phyloP scores from a whole-genome alignment of 2,329 filamentous ascomycete species.

The Calonectria hawksworthii region DNA sequence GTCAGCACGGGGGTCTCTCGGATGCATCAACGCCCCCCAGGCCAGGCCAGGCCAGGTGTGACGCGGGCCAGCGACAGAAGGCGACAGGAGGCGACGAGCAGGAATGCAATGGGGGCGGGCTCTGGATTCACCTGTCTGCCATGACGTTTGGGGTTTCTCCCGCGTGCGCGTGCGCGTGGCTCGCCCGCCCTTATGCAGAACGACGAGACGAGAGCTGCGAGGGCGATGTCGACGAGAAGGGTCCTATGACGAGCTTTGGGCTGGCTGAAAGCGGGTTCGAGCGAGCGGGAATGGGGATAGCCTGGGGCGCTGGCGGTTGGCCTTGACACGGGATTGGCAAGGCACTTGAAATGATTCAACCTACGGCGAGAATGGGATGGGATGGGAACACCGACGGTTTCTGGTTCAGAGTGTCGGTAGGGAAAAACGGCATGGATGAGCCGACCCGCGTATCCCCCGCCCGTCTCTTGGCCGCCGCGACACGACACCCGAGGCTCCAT shows the following conservation, averaged over 20 bases:
- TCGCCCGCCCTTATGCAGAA: conserved; percentile 17
- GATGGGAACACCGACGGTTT: conserved; percentile 16
- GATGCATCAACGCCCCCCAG: conserved; percentile 8
- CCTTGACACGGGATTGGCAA: conserved; percentile 13
- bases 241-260: background rate
- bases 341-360: conserved; percentile 9
- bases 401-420: conserved; percentile 8
- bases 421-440: conserved; percentile 19
- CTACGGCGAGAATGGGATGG: conserved; percentile 13
- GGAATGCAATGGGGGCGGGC: conserved; percentile 3
- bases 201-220: background rate
- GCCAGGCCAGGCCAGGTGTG: background rate
- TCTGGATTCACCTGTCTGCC: conserved; percentile 17
- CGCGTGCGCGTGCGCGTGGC: background rate
- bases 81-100: background rate
- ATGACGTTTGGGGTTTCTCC: conserved; percentile 6
- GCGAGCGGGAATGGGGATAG: background rate
- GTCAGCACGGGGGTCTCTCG: conserved; percentile 29
- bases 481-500: conserved; percentile 16
- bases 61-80: background rate
- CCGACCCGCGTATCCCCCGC: conserved; percentile 22
- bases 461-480: conserved; percentile 11
- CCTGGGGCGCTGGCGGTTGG: background rate
- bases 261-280: conserved; percentile 6
- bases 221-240: conserved; percentile 2